Base-by-base conservation (phyloP, 2,329 filamentous ascomycete genomes). In the Diaporthe caulivora region DNA sequence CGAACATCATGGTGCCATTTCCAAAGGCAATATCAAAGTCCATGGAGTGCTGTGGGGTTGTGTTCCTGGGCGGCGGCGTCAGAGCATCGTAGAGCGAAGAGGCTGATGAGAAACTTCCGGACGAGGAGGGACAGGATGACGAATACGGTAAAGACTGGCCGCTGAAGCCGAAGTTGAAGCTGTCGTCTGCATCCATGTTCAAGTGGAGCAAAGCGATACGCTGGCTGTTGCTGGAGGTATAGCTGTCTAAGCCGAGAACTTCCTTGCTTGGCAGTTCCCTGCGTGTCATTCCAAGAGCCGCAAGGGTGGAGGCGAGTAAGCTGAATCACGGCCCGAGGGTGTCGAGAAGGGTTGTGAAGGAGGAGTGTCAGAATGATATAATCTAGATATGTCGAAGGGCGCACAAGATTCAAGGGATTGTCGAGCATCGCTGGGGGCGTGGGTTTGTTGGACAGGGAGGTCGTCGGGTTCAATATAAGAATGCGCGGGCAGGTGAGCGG, bases 71-170 rank as follows among this genome's bases (percentile, higher is more conserved):
- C 11, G 70, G 72, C 10, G 73, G 73, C 18, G 73, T 75, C 57
- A 75, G 69, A 26, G 73, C 70, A 58, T 73, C 73, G 51, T 70
- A 73, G 34, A 75, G 40, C 15, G 73, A 73, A n/a, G 73, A 75
- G 44, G 73, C 64, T 49, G 73, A 75, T 3, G 73, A 75, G 51
- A 75, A 73, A 57, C 73, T 75, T 4, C 73, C 73, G 8, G 70
- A 44, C 21, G 73, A 65, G 8, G 73, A 75, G 15, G 73, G 73
- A n/a, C 71, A 75, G 17, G 73, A 75, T 10, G 73, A 73, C 3
- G 72, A 70, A 24, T 70, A 74, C 37, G 72, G 64, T 4, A 73
- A 7, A 34, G 73, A 31, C 51, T 73, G 73, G 54, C 57, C 51
- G 57, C 31, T 49, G 44, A 73, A 73, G 55, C 65, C 51, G 37